Conservation (phyloP, 2,329 filamentous ascomycete genomes). For the Neofusicoccum sp. region DNA sequence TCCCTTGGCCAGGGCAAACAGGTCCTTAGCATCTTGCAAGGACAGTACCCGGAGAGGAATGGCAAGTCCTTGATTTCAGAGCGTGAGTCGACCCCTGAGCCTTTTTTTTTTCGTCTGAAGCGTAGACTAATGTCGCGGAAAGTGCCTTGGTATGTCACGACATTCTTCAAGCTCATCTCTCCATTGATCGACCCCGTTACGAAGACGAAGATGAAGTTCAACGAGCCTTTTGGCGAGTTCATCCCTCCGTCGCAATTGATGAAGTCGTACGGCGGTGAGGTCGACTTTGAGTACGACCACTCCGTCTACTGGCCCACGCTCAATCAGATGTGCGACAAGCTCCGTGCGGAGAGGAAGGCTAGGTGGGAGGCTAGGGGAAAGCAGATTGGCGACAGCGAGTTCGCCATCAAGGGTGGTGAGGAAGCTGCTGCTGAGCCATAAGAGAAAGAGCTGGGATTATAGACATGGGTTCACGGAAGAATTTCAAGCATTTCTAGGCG, state of each 20-base stretch:
- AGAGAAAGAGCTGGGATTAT: background rate
- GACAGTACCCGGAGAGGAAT: slow-evolving; percentile 90
- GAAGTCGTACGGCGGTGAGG: slow-evolving; percentile 72
- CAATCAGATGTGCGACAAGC: slow-evolving; percentile 65
- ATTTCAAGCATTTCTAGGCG: background rate
- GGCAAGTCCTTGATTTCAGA: slow-evolving; percentile 89
- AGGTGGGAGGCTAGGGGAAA: slow-evolving; percentile 81
- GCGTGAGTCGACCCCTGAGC: slow-evolving; percentile 53
- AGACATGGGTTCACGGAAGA: background rate
- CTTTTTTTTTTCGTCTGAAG: background rate
- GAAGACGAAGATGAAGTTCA: slow-evolving; percentile 94
- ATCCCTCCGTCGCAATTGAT: slow-evolving; percentile 81
- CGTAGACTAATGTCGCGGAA: slow-evolving; percentile 8
- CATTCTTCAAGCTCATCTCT: slow-evolving; percentile 94
- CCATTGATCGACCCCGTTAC: slow-evolving; percentile 96
- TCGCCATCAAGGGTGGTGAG: slow-evolving; percentile 74
- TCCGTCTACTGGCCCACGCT: slow-evolving; percentile 84
- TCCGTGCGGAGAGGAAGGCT: slow-evolving; percentile 59
- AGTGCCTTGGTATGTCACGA: slow-evolving; percentile 89
- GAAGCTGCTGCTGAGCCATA: slow-evolving; percentile 20
- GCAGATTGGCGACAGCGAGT: slow-evolving; percentile 80
- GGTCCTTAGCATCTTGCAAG: slow-evolving; percentile 88
- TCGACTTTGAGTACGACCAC: slow-evolving; percentile 92
- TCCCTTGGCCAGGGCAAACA: slow-evolving; percentile 74
- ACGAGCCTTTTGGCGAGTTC: slow-evolving; percentile 81